Conservation (phyloP, 257 asterid species). For the Lantana camara region DNA sequence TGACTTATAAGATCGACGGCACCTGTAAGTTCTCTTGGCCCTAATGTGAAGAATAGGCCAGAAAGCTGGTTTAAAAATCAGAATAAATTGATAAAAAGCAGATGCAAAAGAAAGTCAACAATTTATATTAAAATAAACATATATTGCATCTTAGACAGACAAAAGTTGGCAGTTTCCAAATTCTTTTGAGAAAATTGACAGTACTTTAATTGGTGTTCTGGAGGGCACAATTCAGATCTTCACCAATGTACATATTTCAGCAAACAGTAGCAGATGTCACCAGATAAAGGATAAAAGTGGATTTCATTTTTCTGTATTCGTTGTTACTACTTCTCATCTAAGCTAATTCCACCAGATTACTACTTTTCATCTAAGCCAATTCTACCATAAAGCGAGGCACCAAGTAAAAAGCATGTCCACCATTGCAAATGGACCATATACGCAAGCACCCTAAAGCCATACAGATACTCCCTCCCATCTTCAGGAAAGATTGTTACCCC, state of each 20-base stretch:
- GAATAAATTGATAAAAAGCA: slow-evolving; percentile 9
- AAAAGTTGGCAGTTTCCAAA: slow-evolving; percentile 4
- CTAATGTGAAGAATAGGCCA: slow-evolving; percentile 44
- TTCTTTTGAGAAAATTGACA: slow-evolving; percentile 16
- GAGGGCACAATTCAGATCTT: slow-evolving; percentile 1
- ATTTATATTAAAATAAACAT: neutral
- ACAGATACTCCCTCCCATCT: slow-evolving; percentile 13
- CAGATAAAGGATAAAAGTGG: neutral
- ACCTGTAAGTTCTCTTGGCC: slow-evolving; percentile 97
- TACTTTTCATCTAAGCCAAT: neutral
- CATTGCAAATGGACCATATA: slow-evolving; percentile 7
- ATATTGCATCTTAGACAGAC: neutral
- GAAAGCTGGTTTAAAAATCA: slow-evolving; percentile 28
- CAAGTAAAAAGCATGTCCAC: slow-evolving; percentile 4
- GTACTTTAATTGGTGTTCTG: neutral
- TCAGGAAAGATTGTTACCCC: slow-evolving; percentile 9
- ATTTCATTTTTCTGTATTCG: too few relatives aligned
- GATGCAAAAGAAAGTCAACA: slow-evolving; percentile 19
- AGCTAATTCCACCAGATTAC: neutral
- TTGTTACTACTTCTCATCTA: too few relatives aligned
- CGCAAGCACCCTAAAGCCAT: neutral
- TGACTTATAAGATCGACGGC: slow-evolving; percentile 89
- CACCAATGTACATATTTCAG: slow-evolving; percentile 14
- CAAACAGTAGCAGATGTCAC: neutral
- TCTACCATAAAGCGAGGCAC: slow-evolving; percentile 22